Base-by-base conservation (phyloP, 2,329 filamentous ascomycete species). In the Phaeosphaeria sp. region DNA sequence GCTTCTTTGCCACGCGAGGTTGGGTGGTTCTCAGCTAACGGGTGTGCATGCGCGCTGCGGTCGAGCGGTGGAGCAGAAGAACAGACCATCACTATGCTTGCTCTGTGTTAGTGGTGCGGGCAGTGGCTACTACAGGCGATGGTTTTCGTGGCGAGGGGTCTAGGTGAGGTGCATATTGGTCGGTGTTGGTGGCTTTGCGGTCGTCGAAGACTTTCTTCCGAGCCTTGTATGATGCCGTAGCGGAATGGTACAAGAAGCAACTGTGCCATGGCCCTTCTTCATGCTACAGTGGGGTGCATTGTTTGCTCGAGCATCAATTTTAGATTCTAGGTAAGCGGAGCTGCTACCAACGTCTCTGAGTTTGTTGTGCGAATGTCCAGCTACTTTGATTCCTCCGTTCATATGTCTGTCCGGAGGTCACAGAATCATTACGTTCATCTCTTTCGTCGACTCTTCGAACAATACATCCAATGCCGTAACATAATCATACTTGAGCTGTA, bases 1-100 rank as follows among this genome's bases (percentile, higher is more conserved):
- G 44, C 52, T 43, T 42, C 13, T 22, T 49, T 18, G 46, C 43
- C 46, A 49, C 44, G 52, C 52, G 52, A 17, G 46, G 22, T 18
- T 25, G 52, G 27, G 39, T 25, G 44, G 44, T 36, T 36, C 13
- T 21, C 23, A 27, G 44, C 21, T 47, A 47, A 47, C 44, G 44
- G 44, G 44, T 44, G 42, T 44, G 42, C 42, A 44, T 44, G 42
- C 18, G 6, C 17, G 17, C n/a, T n/a, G n/a, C n/a, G n/a, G n/a
- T n/a, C 41, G 17, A 18, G 41, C 18, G 30, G 30, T 13, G 30
- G 30, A 36, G 30, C 13, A 36, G 3, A 11, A 36, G 30, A 15
- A 36, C 30, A 36, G 30, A 36, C 30, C 7, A 36, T 7, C 30
- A 15, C 25, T 5, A 27, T 27, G 25, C 25, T 27, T 27, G 25